Evolutionary conservation across 106 monocot species (phyloP), one percentile per base, ranked within the genome.

Genomic region (Alisma plantagoaquatica): DNA sequence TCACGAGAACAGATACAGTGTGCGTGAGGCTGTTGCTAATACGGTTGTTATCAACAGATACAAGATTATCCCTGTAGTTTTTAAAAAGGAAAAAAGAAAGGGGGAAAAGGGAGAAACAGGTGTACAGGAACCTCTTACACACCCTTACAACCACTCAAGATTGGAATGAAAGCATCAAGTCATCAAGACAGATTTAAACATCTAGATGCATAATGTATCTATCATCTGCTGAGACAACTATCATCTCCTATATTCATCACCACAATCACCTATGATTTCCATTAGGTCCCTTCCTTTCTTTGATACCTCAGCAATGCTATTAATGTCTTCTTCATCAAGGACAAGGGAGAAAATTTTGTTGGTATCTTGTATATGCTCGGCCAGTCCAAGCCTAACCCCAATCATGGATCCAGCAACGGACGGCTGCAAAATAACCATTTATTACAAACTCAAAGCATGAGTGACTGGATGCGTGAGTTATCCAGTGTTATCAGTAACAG

Each of bases 341-440:
- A 49, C 59, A 6, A 98, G 78, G n/a, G 76, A 75, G 24, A 98
- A 89, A 7, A 89, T 57, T 15, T 75, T 73, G 32, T 58, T 76
- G 31, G 84, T 79, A 47, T 98, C 96, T 62, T 74, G 33, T 18
- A 98, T 71, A 69, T 98, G 96, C 48, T 98, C 89, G 1, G 82
- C 54, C 35, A 98, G 62, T 49, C 96, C 89, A 45, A 98, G 63
- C 49, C 96, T 78, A 23, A 98, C 96, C 12, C 96, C 96, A 11
- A 98, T 49, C 96, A 89, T 89, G 21, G 96, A 98, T 48, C 96
- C 96, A 30, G 76, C 85, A 45, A 98, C 96, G 12, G 84, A 65
- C 61, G 69, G 57, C 96, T 98, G 69, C 35, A 66, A 7, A 24
- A 2, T 44, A 54, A 22, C 32, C n/a, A n/a, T n/a, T n/a, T n/a